These are phyloP conservation scores for Diaporthe citrichinensis DNA, from an alignment of 2,329 filamentous ascomycete genomes.

Conservation along the genomic window DNA sequence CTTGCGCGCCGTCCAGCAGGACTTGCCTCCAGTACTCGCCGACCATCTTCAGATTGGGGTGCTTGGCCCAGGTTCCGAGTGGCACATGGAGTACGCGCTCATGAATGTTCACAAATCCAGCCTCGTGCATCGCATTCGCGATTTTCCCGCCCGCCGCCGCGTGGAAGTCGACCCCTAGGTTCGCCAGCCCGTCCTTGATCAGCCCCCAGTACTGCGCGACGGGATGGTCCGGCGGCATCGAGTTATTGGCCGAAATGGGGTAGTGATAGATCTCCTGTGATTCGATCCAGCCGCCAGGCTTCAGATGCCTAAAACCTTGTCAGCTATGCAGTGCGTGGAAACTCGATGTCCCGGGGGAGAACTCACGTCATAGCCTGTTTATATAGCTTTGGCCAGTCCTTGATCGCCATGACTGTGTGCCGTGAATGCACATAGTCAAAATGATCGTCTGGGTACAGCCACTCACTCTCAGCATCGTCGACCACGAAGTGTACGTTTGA, in stretches of 20 bases:
- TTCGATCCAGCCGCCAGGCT: constrained; percentile 66
- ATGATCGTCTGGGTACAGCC: constrained; percentile 66
- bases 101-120: constrained; percentile 61
- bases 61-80: constrained; percentile 61
- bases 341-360: not conserved
- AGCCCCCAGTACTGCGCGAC: constrained; percentile 50
- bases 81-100: constrained; percentile 60
- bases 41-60: constrained; percentile 57
- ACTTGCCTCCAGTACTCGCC: constrained; percentile 61
- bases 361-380: constrained; percentile 61
- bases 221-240: constrained; percentile 58
- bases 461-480: constrained; percentile 71
- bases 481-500: constrained; percentile 74
- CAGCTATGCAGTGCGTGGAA: not conserved
- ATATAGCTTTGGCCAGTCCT: constrained; percentile 67
- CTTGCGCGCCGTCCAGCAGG: constrained; percentile 58
- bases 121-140: constrained; percentile 52
- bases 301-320: constrained; percentile 53
- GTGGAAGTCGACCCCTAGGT: constrained; percentile 57
- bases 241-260: constrained; percentile 60
- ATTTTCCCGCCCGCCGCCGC: constrained; percentile 50
- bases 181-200: constrained; percentile 47
- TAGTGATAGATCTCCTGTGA: constrained; percentile 61
- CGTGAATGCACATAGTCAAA: constrained; percentile 75
- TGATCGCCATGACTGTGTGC: constrained; percentile 68